These are phyloP conservation scores for Dactylis glomerata DNA, from an alignment of 176 grass and related monocot species.

Conservation along the genomic window DNA sequence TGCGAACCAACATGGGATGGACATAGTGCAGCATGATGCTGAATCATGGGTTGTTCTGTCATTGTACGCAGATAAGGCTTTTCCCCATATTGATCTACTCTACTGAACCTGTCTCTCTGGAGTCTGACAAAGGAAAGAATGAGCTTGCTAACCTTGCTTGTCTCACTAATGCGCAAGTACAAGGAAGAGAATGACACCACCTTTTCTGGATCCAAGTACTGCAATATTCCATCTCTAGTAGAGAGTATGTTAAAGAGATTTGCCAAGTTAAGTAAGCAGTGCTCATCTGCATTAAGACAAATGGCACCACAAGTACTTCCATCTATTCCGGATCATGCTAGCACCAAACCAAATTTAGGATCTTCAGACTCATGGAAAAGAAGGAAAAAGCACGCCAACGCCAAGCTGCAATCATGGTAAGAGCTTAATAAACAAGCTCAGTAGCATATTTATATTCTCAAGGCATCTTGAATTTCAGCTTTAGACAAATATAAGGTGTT, in stretches of 20 bases:
- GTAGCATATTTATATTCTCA: neutral
- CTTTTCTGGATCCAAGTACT: slow-evolving; percentile 74
- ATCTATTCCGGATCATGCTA: slow-evolving; percentile 30
- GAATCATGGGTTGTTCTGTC: slow-evolving; percentile 56
- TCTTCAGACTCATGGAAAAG: slow-evolving; percentile 68
- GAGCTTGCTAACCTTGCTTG: slow-evolving; percentile 71
- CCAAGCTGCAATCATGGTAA: slow-evolving; percentile 97
- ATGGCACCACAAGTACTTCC: slow-evolving; percentile 60
- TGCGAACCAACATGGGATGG: slow-evolving; percentile 35
- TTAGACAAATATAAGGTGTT: neutral
- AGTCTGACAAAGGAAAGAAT: slow-evolving; percentile 52
- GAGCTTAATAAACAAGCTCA: neutral
- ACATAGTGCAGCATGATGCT: slow-evolving; percentile 51
- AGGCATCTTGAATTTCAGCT: neutral
- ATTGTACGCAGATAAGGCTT: slow-evolving; percentile 33
- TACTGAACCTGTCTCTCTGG: slow-evolving; percentile 52
- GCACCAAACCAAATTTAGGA: slow-evolving; percentile 26
- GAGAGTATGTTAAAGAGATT: slow-evolving; percentile 89
- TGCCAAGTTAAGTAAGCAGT: slow-evolving; percentile 59
- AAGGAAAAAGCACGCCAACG: slow-evolving; percentile 80
- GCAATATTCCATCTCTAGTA: slow-evolving; percentile 78
- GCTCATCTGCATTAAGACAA: slow-evolving; percentile 58
- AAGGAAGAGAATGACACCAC: slow-evolving; percentile 72
- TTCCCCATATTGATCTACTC: slow-evolving; percentile 67
- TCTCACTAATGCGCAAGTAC: slow-evolving; percentile 75